Conservation (phyloP, 352 stramenopile genomes). For the Pythium periplocum region DNA sequence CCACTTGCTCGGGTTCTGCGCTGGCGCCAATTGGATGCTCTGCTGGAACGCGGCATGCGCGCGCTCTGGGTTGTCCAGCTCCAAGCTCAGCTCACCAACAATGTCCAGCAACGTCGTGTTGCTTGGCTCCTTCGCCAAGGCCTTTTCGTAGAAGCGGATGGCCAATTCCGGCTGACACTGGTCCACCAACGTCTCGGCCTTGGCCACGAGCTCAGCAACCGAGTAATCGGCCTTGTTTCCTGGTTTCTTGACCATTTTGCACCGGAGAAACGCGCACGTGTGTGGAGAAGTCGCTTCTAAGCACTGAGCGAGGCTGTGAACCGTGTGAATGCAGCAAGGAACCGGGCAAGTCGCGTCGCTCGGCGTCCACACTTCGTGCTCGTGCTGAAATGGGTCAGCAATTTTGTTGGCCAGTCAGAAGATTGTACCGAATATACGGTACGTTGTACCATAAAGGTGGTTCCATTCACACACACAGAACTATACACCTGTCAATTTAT, state of each 20-base stretch:
- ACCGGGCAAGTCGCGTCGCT: neutral
- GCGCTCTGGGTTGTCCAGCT: constrained; percentile 77
- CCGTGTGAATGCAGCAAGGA: neutral
- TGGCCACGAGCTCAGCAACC: constrained; percentile 70
- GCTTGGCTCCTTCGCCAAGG: constrained; percentile 54
- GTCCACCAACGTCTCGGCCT: constrained; percentile 80
- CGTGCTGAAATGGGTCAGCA: constrained; percentile 2
- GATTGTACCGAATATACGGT: neutral
- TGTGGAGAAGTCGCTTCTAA: neutral
- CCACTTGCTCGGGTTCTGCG: constrained; percentile 77
- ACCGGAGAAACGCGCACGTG: neutral
- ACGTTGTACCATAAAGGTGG: neutral
- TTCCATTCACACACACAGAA: neutral
- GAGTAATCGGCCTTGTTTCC: constrained; percentile 34
- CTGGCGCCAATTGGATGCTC: constrained; percentile 57
- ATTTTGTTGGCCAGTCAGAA: constrained; percentile 7
- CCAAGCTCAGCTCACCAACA: constrained; percentile 76
- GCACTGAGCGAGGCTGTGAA: neutral
- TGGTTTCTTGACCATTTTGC: constrained; percentile 25
- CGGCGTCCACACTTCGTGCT: neutral
- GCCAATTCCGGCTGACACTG: constrained; percentile 81
- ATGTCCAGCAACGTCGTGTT: constrained; percentile 72
- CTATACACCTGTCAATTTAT: too few relatives aligned
- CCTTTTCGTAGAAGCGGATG: constrained; percentile 82
- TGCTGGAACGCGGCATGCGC: constrained; percentile 67